Evolutionary conservation across 495 filamentous ascomycete genomes (phyloP).

Genomic region (Hypoxylon rickii): DNA sequence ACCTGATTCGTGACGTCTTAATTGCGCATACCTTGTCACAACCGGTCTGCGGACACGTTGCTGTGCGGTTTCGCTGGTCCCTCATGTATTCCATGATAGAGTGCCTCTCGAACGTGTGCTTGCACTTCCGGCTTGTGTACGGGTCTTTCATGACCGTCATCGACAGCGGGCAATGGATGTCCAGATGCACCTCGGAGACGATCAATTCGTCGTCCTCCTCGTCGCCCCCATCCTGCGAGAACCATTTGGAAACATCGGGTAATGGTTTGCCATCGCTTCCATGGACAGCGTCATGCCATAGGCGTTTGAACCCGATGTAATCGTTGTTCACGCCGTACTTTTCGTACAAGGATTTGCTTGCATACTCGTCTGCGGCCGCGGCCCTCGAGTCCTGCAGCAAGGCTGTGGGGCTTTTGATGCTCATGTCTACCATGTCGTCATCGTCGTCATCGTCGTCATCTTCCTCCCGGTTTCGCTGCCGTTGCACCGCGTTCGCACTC

Average conservation of each 20-base stretch:
- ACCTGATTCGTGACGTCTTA: neutral
- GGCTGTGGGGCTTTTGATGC: conserved; percentile 35
- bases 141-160: conserved; percentile 74
- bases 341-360: conserved; percentile 43
- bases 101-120: conserved; percentile 77
- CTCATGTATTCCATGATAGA: conserved; percentile 71
- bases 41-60: conserved; percentile 48
- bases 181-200: conserved; percentile 69
- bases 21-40: conserved; percentile 46
- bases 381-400: conserved; percentile 44
- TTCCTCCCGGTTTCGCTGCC: conserved; percentile 30
- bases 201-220: conserved; percentile 73
- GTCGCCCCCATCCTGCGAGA: conserved; percentile 50
- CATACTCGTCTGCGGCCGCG: conserved; percentile 45
- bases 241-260: conserved; percentile 75
- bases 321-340: conserved; percentile 77
- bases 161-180: conserved; percentile 81
- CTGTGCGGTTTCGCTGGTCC: conserved; percentile 34
- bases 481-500: conserved; percentile 51
- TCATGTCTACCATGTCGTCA: conserved; percentile 29
- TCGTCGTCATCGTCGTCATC: conserved; percentile 40
- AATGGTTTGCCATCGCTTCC: conserved; percentile 65
- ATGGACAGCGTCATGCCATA: conserved; percentile 77
- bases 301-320: conserved; percentile 77
- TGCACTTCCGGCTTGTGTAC: conserved; percentile 74